These are phyloP conservation scores for Aspergillus homomorphus DNA, from an alignment of 495 filamentous ascomycete species.

Conservation along the genomic window DNA sequence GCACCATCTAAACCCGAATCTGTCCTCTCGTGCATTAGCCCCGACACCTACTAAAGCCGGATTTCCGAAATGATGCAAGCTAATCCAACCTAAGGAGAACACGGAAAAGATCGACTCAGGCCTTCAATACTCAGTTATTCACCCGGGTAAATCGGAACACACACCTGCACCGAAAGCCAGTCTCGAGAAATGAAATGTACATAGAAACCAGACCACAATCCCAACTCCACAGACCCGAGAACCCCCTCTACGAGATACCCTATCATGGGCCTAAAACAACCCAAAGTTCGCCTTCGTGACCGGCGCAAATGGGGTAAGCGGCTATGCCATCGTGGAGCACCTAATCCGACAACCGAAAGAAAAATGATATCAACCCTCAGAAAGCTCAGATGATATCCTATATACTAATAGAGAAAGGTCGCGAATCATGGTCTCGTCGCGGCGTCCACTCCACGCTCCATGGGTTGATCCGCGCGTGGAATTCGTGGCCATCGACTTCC, in stretches of 20 bases:
- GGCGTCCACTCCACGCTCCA: conserved; percentile 12
- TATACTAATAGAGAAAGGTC: too few relatives aligned
- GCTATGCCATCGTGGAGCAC: conserved; percentile 27
- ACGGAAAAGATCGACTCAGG: not conserved
- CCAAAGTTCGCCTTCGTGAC: conserved; percentile 30
- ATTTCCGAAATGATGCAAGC: too few relatives aligned
- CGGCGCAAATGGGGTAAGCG: conserved; percentile 34
- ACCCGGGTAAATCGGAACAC: too few relatives aligned
- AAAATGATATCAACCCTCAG: too few relatives aligned
- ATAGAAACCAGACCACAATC: not conserved
- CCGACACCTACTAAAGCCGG: too few relatives aligned
- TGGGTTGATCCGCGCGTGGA: conserved; percentile 21
- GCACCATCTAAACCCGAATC: too few relatives aligned
- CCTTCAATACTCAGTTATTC: not conserved
- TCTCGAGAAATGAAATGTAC: not conserved
- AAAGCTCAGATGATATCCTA: too few relatives aligned
- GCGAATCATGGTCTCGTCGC: conserved; percentile 29
- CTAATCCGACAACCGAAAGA: conserved; percentile 19
- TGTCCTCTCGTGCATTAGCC: too few relatives aligned
- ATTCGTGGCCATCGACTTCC: conserved; percentile 25
- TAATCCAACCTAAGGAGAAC: not conserved
- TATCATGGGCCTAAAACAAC: not conserved
- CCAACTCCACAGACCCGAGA: not conserved
- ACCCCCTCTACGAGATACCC: not conserved
- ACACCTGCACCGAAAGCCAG: too few relatives aligned